Base-by-base conservation (phyloP, 75 land plant species). In the Isoetes taiwanensis region DNA sequence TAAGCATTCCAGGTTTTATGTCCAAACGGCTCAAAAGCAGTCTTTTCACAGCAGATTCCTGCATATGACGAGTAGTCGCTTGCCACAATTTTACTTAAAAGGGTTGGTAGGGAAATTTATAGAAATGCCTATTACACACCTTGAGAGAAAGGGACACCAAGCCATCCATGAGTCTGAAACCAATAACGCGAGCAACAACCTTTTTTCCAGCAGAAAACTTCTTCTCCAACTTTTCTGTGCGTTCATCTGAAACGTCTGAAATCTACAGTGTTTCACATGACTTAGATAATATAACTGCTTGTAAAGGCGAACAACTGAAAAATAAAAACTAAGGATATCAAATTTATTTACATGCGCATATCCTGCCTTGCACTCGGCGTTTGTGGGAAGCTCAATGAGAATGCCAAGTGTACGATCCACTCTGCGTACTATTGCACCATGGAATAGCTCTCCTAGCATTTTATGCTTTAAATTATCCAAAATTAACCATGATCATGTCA, bases 1-100 rank as follows among this genome's bases (percentile, higher is more conserved):
- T 80, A 29, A 74, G 19, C 91, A 85, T 80, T 12, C 96, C 99
- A 55, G 99, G 84, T 65, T 82, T 78, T 23, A 85, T 78, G 78
- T 94, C 96, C 26, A 83, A 57, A 68, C 79, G 78, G 35, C 78
- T 78, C 62, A 89, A 75, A 34, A 89, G 43, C 14, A 72, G 58
- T 30, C 81, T 81, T 59, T 88, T 79, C 53, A 94, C 73, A 27
- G 80, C 78, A 67, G 84, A 80, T 24, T 71, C 86, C 90, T 94
- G 83, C 24, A 43, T 38, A 8, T 28, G 20, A 54, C 39, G 39
- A 37, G 39, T 37, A 37, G 9, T 14, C 39, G 25, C 30, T 24
- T 14, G 50, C 58, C 16, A 39, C 12, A 5, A 23, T 11, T 38
- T 17, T 31, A 26, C 28, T 32, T 27, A 32, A 20, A 41, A 28